These are phyloP conservation scores for Penicillium occitanis DNA, from an alignment of 2,329 filamentous ascomycete species.

Conservation along the genomic window DNA sequence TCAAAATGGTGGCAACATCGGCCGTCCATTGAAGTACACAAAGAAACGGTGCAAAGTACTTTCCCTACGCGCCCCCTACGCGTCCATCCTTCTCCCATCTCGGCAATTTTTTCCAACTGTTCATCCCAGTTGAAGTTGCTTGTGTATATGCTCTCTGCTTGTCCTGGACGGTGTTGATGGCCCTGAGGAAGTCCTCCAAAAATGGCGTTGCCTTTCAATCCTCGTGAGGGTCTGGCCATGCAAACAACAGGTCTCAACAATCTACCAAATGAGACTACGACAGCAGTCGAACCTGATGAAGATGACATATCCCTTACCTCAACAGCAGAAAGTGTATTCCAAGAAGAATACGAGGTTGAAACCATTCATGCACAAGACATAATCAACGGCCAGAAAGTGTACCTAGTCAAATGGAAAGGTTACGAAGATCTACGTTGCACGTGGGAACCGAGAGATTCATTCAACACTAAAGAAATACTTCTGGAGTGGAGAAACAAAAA, in stretches of 20 bases:
- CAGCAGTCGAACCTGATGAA: conserved; percentile 39
- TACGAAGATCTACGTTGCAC: conserved; percentile 60
- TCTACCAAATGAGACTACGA: neutral
- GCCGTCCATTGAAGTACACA: neutral
- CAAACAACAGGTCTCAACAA: neutral
- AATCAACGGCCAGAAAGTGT: conserved; percentile 41
- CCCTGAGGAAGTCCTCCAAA: neutral
- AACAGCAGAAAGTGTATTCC: conserved; percentile 45
- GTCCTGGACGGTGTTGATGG: neutral
- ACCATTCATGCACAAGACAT: conserved; percentile 20
- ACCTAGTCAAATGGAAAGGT: conserved; percentile 64
- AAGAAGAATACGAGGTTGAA: conserved; percentile 53
- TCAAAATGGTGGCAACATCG: neutral
- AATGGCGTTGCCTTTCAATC: neutral
- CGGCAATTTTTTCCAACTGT: neutral
- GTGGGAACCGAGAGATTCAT: conserved; percentile 52
- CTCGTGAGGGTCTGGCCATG: neutral
- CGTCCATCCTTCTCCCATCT: neutral
- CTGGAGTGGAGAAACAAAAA: conserved; percentile 42
- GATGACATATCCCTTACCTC: conserved; percentile 60
- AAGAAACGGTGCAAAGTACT: neutral
- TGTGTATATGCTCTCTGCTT: neutral
- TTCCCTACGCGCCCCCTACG: neutral
- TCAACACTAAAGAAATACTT: conserved; percentile 41
- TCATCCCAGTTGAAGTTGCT: neutral